Conservation (phyloP, 768 basidiomycete species). For the Galerina sulciceps region DNA sequence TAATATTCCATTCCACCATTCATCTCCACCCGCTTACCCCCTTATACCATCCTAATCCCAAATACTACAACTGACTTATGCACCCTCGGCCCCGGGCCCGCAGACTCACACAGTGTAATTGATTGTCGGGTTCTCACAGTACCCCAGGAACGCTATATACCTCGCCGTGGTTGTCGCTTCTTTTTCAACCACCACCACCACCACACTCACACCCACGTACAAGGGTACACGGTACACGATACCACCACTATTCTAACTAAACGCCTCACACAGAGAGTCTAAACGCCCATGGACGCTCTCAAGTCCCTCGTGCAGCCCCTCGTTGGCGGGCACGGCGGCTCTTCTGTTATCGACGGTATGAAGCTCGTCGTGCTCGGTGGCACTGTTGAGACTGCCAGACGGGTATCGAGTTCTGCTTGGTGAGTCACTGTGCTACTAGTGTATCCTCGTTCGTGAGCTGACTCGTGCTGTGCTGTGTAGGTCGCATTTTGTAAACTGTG, state of each 20-base stretch:
- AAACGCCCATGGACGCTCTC: constrained; percentile 78
- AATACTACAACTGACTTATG: too few relatives aligned
- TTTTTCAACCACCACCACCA: constrained; percentile 9
- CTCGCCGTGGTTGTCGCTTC: neutral
- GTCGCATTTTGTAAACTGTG: constrained; percentile 89
- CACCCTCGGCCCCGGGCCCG: constrained; percentile 8
- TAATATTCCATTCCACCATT: neutral
- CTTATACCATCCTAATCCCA: neutral
- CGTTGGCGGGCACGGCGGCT: constrained; percentile 73
- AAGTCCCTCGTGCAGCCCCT: constrained; percentile 83
- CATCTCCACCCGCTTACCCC: constrained; percentile 1
- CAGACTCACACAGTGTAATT: constrained; percentile 12
- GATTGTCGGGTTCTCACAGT: constrained; percentile 12
- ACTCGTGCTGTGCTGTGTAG: constrained; percentile 32
- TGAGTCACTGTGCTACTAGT: constrained; percentile 25
- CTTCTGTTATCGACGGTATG: constrained; percentile 85
- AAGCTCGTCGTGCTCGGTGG: constrained; percentile 90
- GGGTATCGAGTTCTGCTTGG: constrained; percentile 85
- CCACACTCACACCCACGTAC: neutral
- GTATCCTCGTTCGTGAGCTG: constrained; percentile 7
- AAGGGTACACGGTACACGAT: neutral
- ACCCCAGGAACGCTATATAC: constrained; percentile 5
- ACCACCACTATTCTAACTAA: neutral
- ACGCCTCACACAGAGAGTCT: neutral
- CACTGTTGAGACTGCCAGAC: constrained; percentile 84